Evolutionary conservation across 768 basidiomycete species (phyloP).

Genomic region (Suillus subluteus): DNA sequence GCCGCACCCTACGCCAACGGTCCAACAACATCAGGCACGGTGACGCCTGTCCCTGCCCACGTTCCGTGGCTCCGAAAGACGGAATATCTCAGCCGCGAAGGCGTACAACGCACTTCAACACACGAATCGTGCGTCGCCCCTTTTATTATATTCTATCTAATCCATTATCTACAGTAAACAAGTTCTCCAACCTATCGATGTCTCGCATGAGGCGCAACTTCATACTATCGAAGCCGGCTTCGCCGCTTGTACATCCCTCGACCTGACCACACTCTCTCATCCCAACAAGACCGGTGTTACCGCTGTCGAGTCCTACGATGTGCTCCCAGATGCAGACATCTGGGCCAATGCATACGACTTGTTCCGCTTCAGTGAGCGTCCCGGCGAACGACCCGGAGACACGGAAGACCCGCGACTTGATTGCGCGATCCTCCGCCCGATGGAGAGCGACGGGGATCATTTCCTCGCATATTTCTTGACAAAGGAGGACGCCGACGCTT

Average conservation of each 20-base stretch:
- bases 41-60: slow-evolving; percentile 54
- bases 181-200: slow-evolving; percentile 56
- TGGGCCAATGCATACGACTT: slow-evolving; percentile 92
- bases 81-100: slow-evolving; percentile 80
- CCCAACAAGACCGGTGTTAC: slow-evolving; percentile 78
- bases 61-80: slow-evolving; percentile 94
- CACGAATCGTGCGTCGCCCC: slow-evolving; percentile 58
- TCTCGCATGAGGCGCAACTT: slow-evolving; percentile 75
- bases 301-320: slow-evolving; percentile 80
- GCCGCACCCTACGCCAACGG: slow-evolving; percentile 47
- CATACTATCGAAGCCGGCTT: slow-evolving; percentile 82
- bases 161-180: slow-evolving; percentile 46
- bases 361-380: slow-evolving; percentile 84
- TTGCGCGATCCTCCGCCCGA: slow-evolving; percentile 84
- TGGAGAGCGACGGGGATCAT: slow-evolving; percentile 87
- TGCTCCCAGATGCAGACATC: slow-evolving; percentile 82
- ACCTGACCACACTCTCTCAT: slow-evolving; percentile 64
- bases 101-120: slow-evolving; percentile 43
- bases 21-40: slow-evolving; percentile 39
- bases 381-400: slow-evolving; percentile 75
- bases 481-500: slow-evolving; percentile 70
- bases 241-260: slow-evolving; percentile 55
- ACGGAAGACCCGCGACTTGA: slow-evolving; percentile 80
- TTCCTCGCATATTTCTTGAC: slow-evolving; percentile 88
- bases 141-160: neutral